Evolutionary conservation across 2,329 filamentous ascomycete species (phyloP), one percentile per base, ranked within the genome.

Genomic region (Plectosphaerella cucumerina): DNA sequence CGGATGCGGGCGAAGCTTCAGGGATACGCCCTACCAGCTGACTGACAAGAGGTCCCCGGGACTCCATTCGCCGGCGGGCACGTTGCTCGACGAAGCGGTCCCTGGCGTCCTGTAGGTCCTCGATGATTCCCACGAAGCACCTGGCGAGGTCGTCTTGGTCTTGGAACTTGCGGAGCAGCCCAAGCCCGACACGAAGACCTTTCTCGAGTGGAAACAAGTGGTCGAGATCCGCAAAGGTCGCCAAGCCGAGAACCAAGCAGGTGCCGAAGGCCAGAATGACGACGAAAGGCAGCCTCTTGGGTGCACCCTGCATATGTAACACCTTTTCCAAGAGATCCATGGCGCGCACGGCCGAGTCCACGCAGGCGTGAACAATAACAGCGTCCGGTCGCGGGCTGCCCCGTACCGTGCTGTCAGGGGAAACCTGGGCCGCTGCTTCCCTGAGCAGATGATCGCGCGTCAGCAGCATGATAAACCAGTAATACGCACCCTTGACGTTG

Each of bases 251-350:
- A 0, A 75, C 72, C 1, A 76, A 58, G 0, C 70, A 70, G 0
- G 72, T 72, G 6, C 73, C 68, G 52, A 76, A 76, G 4, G 71
- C 65, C 2, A 70, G 71, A 46, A 75, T 76, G 5, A 75, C 70
- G 1, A 75, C 56, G 15, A 75, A 73, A 0, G 73, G 73, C 4
- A 75, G 56, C 1, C 72, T 63, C 26, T 69, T 71, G 0, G 73
- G 72, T 1, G 74, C 61, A 2, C 61, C 58, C 2, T 62, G 65
- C 1, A 57, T 58, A 4, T 68, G 53, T 1, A 76, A 63, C 1
- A 60, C 61, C n/a, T n/a, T n/a, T 12, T 70, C 64, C 1, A 73
- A 58, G 0, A 75, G 62, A 5, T 71, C 68, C 3, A 75, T 62
- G 0, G 65, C 63, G 9, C 63, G 57, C 0, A 69, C 60, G 8